Evolutionary conservation across 345 rosid genomes (phyloP), one percentile per base, ranked within the genome.

Genomic region (Citrus mangshanensis): DNA sequence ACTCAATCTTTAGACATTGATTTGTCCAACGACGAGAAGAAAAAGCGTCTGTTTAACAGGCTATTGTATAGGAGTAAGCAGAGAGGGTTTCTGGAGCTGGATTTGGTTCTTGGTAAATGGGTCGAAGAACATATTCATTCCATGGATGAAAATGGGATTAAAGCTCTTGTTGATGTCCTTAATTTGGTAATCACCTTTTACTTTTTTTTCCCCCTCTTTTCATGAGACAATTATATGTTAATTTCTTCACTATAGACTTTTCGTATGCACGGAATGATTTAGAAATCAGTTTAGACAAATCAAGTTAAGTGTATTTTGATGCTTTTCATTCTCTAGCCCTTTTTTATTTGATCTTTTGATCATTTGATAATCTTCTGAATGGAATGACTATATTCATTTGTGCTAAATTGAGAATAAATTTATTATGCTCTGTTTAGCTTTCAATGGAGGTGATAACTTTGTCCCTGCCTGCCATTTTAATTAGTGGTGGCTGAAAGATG

Each of bases 51-150:
- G 56, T 83, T 78, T 85, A 95, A 95, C 86, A 95, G 98, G 76
- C 75, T 96, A 84, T 80, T 96, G 85, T 94, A 96, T 84, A 89
- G 98, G 89, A 96, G 99, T 87, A 96, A 82, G 74, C 99, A 96
- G 80, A 84, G 99, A 87, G 99, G 99, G 34, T 90, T 89, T 84
- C 79, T 96, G 80, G 99, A 96, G 79, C 88, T 94, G 85, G 99
- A 96, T 87, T 84, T 94, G 80, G 95, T 94, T 77, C 83, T 96
- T 56, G 99, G 99, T 8, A 91, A 87, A 80, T 94, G 99, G 98
- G 99, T 96, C 67, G 94, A 90, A 78, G 92, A 93, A 64, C 81
- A 96, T 79, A 81, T 94, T 28, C 74, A 85, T 78, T 88, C 93
- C 77, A 84, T 96, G 99, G 97, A 91, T 70, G 90, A 87, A 71